phyloP scores from a whole-genome alignment of 2,329 filamentous ascomycete genomes.

The Neoascochyta sp. region DNA sequence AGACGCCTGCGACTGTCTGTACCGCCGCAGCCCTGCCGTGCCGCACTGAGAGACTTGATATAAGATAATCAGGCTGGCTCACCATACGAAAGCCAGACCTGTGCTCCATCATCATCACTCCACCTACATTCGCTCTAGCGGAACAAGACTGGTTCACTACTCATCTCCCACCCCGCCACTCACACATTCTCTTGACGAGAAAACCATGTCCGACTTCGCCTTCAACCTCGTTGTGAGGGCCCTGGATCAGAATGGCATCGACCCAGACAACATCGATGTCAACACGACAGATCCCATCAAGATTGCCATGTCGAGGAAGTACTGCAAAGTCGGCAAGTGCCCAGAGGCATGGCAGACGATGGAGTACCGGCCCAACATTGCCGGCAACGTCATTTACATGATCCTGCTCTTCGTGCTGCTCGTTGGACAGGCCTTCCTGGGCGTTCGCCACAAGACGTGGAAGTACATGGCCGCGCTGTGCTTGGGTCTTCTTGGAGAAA shows the following conservation, averaged over 20 bases:
- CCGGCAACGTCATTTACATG: slow-evolving; percentile 51
- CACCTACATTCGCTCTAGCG: too few relatives aligned
- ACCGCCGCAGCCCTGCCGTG: too few relatives aligned
- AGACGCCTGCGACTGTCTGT: too few relatives aligned
- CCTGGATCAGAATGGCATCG: slow-evolving; percentile 16
- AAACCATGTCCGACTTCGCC: too few relatives aligned
- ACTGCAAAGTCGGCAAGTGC: slow-evolving; percentile 40
- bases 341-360: slow-evolving; percentile 47
- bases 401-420: slow-evolving; percentile 47
- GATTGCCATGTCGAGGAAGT: slow-evolving; percentile 17
- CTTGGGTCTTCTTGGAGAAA: slow-evolving; percentile 49
- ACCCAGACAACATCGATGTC: slow-evolving; percentile 18
- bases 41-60: too few relatives aligned
- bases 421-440: slow-evolving; percentile 48
- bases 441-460: slow-evolving; percentile 51
- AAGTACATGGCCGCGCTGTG: slow-evolving; percentile 49
- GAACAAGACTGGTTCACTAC: too few relatives aligned
- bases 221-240: slow-evolving; percentile 5
- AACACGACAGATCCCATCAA: slow-evolving; percentile 13
- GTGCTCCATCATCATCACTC: too few relatives aligned
- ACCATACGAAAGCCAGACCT: too few relatives aligned
- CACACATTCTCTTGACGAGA: too few relatives aligned
- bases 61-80: too few relatives aligned
- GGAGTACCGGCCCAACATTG: slow-evolving; percentile 50
- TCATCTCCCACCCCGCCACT: too few relatives aligned